Conservation (phyloP, 2,329 filamentous ascomycete species). For the Teratosphaeria viscida region DNA sequence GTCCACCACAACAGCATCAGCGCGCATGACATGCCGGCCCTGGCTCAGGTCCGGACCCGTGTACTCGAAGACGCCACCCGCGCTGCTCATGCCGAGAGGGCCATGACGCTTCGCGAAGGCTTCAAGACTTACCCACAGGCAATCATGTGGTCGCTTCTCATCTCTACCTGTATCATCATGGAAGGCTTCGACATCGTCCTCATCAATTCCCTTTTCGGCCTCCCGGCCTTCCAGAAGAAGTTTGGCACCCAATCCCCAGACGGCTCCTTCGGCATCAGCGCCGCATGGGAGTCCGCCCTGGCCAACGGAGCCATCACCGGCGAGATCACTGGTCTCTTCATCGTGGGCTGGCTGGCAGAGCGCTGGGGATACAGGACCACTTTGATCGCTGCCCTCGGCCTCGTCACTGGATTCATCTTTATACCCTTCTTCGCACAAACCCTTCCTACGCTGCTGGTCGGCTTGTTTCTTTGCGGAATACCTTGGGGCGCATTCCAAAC, state of each 20-base stretch:
- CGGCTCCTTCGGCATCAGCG: constrained; percentile 39
- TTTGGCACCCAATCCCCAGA: constrained; percentile 32
- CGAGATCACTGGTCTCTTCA: constrained; percentile 50
- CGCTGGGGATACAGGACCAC: constrained; percentile 34
- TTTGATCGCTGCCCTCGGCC: constrained; percentile 37
- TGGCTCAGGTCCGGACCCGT: not conserved
- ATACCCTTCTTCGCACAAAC: constrained; percentile 32
- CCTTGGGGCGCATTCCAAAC: constrained; percentile 10
- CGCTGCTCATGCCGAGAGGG: constrained; percentile 6
- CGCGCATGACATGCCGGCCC: not conserved
- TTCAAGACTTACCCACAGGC: constrained; percentile 26
- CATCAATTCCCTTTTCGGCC: constrained; percentile 26
- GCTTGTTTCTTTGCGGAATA: constrained; percentile 30
- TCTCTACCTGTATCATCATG: constrained; percentile 31
- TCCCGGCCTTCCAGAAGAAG: constrained; percentile 18
- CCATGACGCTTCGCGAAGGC: constrained; percentile 26
- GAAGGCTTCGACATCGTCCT: constrained; percentile 32
- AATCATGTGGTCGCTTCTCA: constrained; percentile 27
- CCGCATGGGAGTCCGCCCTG: constrained; percentile 48
- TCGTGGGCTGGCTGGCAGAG: constrained; percentile 57
- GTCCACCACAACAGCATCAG: not conserved
- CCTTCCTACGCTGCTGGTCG: constrained; percentile 20
- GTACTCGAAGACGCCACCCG: constrained; percentile 2
- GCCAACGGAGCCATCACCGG: constrained; percentile 39
- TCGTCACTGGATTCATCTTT: constrained; percentile 46